A percentile compares a stretch with the other conserved stretches of the same genome.
Conservation (phyloP, 148 eudicot genomes). For the Vaccinium macrocarpon region DNA sequence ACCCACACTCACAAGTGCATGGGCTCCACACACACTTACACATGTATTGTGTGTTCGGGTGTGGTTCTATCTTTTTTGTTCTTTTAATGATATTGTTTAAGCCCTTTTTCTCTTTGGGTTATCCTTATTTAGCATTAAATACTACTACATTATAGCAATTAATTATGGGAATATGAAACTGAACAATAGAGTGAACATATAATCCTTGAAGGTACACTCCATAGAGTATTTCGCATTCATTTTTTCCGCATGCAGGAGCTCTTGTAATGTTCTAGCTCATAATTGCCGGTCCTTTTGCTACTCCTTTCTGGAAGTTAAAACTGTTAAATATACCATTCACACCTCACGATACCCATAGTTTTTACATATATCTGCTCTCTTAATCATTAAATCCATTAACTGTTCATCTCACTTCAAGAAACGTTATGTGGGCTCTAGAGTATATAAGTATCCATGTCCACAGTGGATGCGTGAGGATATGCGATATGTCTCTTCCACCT, state of each 20-base stretch:
- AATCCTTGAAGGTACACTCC: background rate
- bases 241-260: background rate
- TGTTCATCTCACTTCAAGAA: background rate
- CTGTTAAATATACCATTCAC: background rate
- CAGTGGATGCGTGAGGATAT: background rate
- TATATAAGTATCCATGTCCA: background rate
- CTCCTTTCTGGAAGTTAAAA: background rate
- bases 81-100: background rate
- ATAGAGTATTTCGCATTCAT: background rate
- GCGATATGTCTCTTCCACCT: background rate
- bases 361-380: background rate
- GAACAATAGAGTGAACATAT: background rate
- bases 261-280: background rate
- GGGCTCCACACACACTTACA: too few species aligned
- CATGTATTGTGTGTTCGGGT: too few species aligned
- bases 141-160: background rate
- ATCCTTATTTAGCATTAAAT: background rate
- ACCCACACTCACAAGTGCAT: too few species aligned
- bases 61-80: too few species aligned
- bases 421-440: background rate
- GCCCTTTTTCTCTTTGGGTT: background rate
- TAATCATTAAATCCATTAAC: background rate
- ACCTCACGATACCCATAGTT: background rate
- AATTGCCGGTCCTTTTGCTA: slow-evolving; percentile 3
- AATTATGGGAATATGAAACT: background rate